Evolutionary conservation across 2,329 filamentous ascomycete genomes (phyloP).

Genomic region (Phialemoniopsis sp.): DNA sequence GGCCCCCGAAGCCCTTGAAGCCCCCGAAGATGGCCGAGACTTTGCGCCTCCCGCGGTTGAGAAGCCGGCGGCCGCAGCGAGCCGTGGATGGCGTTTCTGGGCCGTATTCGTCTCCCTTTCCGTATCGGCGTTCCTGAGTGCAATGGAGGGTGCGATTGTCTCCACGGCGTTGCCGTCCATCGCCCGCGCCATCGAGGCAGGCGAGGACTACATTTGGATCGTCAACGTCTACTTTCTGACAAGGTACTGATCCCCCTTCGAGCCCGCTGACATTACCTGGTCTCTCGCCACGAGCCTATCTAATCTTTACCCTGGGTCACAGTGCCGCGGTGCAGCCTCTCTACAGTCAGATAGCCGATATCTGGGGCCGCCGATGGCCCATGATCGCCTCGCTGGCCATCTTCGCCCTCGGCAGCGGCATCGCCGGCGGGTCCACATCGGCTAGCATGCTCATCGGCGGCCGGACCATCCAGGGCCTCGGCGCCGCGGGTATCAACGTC

Average conservation of each 20-base stretch:
- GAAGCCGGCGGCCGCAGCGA: no score
- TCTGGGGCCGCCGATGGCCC: conserved; percentile 39
- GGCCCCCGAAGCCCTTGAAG: no score
- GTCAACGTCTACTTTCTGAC: conserved; percentile 14
- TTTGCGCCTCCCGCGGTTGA: no score
- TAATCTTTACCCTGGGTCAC: conserved; percentile 16
- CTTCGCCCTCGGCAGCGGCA: conserved; percentile 41
- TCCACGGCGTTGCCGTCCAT: conserved; percentile 16
- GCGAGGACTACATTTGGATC: conserved; percentile 18
- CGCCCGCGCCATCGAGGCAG: conserved; percentile 10
- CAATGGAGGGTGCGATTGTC: conserved; percentile 18
- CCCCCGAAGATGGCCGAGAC: no score
- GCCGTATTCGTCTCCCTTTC: conserved; percentile 4
- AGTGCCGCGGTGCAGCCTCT: conserved; percentile 26
- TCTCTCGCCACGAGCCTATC: conserved; percentile 14
- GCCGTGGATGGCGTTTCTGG: conserved; percentile 3
- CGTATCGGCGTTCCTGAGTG: conserved; percentile 2
- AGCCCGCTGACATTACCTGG: no score
- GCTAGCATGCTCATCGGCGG: conserved; percentile 35
- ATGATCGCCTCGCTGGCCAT: conserved; percentile 31
- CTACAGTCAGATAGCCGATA: conserved; percentile 39
- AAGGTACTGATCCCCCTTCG: conserved; percentile 4
- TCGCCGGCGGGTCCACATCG: conserved; percentile 34
- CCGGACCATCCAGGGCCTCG: conserved; percentile 36
- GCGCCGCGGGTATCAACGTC: conserved; percentile 34